These are phyloP conservation scores for Lepidopterella palustris DNA, from an alignment of 495 filamentous ascomycete genomes.

Conservation along the genomic window DNA sequence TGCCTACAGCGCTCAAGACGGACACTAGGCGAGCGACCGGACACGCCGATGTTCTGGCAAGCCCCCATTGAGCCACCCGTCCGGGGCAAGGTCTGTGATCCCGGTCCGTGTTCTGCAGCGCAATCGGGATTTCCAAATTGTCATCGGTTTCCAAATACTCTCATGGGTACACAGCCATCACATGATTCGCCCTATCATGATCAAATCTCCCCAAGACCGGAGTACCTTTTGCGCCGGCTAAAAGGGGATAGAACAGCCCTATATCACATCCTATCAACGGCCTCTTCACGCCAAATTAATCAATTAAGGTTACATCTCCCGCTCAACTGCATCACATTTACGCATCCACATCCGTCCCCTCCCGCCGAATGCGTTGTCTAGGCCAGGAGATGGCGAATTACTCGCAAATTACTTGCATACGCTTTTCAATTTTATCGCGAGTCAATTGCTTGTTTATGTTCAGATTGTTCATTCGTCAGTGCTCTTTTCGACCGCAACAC, in stretches of 20 bases:
- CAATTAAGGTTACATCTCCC: constrained; percentile 30
- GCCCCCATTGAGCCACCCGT: constrained; percentile 1
- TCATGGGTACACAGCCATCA: constrained; percentile 10
- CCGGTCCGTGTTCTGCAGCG: constrained; percentile 14
- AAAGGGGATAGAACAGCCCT: constrained; percentile 21
- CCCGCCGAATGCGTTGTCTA: neutral
- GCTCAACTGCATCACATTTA: constrained; percentile 18
- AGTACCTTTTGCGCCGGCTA: constrained; percentile 20
- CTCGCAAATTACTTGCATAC: neutral
- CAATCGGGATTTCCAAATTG: constrained; percentile 4
- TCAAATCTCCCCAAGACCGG: constrained; percentile 23
- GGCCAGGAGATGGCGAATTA: too few species aligned
- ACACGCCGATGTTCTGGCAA: constrained; percentile 17
- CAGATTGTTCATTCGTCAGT: too few species aligned
- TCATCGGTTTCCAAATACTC: constrained; percentile 6
- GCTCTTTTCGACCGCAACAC: neutral
- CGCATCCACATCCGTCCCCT: neutral
- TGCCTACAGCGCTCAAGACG: neutral
- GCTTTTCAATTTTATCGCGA: neutral
- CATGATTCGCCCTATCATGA: constrained; percentile 18
- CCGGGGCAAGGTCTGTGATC: neutral
- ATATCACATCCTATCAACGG: constrained; percentile 20
- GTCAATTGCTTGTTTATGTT: too few species aligned
- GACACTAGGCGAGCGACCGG: constrained; percentile 6
- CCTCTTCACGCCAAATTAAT: constrained; percentile 23